Evolutionary conservation across 345 rosid genomes (phyloP).

Genomic region (Isatis tinctoria): DNA sequence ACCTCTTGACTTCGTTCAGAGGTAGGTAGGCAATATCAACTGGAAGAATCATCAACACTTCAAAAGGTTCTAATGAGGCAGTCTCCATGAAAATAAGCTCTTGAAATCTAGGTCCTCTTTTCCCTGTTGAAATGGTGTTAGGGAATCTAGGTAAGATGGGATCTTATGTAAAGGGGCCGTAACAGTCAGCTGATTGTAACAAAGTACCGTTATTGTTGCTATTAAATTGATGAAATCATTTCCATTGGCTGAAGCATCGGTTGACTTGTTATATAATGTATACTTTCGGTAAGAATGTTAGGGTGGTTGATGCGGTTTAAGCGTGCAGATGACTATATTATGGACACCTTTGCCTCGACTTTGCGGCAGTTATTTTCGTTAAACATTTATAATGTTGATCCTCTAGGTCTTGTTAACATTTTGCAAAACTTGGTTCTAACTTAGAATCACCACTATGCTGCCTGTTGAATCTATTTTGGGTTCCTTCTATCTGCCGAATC

Average conservation of each 20-base stretch:
- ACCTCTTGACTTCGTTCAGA: not conserved
- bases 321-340: not conserved
- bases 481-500: not conserved
- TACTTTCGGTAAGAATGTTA: not conserved
- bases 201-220: too few relatives aligned
- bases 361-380: not conserved
- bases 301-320: not conserved
- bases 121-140: not conserved
- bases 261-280: conserved; percentile 9
- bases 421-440: conserved; percentile 18
- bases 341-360: not conserved
- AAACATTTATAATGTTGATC: not conserved
- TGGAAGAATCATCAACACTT: not conserved
- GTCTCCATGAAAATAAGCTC: not conserved
- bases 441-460: not conserved
- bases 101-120: not conserved
- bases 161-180: not conserved
- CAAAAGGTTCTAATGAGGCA: not conserved
- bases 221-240: too few relatives aligned
- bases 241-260: not conserved
- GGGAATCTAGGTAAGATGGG: not conserved
- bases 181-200: not conserved
- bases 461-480: not conserved
- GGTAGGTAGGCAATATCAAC: not conserved
- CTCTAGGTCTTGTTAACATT: conserved; percentile 1